Evolutionary conservation across 768 basidiomycete genomes (phyloP).

Genomic region (Leccinum olivaceopallidum): DNA sequence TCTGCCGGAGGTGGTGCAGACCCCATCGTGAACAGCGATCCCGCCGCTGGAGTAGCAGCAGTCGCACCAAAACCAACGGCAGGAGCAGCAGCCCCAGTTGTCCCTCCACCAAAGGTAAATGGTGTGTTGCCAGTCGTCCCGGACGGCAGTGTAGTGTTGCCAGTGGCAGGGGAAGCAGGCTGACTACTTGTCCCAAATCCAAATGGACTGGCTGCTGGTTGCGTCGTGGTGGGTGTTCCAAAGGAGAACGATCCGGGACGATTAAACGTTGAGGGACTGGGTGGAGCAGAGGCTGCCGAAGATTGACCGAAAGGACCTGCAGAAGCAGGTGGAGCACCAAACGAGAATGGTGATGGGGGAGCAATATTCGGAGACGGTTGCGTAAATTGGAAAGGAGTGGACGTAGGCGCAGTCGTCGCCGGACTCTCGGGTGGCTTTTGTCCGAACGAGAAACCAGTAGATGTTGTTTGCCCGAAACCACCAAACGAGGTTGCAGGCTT

Average conservation of each 20-base stretch:
- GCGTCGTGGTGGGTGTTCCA: conserved; percentile 40
- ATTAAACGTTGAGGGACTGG: conserved; percentile 59
- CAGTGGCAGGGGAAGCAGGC: conserved; percentile 57
- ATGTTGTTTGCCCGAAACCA: conserved; percentile 47
- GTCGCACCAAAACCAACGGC: conserved; percentile 43
- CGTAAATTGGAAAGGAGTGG: conserved; percentile 51
- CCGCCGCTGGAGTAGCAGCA: conserved; percentile 32
- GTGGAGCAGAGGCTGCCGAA: conserved; percentile 47
- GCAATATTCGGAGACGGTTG: conserved; percentile 38
- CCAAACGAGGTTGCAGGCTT: conserved; percentile 43
- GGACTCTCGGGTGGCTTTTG: conserved; percentile 42
- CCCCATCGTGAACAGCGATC: conserved; percentile 59
- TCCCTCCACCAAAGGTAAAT: conserved; percentile 40
- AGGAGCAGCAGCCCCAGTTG: conserved; percentile 37
- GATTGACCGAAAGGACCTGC: conserved; percentile 45
- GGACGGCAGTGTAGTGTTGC: conserved; percentile 32
- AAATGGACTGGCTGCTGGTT: conserved; percentile 39
- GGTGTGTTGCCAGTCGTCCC: conserved; percentile 29
- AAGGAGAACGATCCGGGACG: conserved; percentile 50
- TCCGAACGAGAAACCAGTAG: conserved; percentile 49
- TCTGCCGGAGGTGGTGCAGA: conserved; percentile 46
- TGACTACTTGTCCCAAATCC: conserved; percentile 53
- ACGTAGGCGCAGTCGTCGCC: conserved; percentile 36
- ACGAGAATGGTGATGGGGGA: conserved; percentile 44
- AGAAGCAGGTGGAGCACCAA: conserved; percentile 41